phyloP scores from a whole-genome alignment of 2,329 filamentous ascomycete species.

The Dactylonectria macrodidyma region DNA sequence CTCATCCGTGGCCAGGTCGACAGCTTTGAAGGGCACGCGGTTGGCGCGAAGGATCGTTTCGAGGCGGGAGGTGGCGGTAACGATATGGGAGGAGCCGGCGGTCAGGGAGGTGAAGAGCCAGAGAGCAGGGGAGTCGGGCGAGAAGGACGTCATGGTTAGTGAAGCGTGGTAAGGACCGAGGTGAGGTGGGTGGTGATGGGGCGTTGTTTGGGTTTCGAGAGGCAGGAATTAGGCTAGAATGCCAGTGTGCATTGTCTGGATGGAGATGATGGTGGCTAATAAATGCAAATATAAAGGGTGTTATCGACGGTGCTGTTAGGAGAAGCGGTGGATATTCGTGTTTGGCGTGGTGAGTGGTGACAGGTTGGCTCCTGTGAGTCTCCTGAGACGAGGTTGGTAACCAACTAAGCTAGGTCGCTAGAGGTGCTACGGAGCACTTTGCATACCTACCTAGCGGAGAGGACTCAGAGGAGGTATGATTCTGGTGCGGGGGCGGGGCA shows the following conservation, averaged over 20 bases:
- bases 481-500: slow-evolving; percentile 49
- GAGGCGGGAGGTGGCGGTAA: slow-evolving; percentile 94
- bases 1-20: slow-evolving; percentile 93
- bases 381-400: slow-evolving; percentile 41
- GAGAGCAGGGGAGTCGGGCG: slow-evolving; percentile 76
- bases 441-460: too few species aligned
- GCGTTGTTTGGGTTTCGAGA: slow-evolving; percentile 13
- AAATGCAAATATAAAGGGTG: background rate
- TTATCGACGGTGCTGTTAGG: slow-evolving; percentile 11
- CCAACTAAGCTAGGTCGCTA: slow-evolving; percentile 31
- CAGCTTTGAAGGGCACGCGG: slow-evolving; percentile 91
- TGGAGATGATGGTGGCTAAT: background rate
- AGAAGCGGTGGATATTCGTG: slow-evolving; percentile 17
- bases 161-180: background rate
- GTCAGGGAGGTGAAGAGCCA: slow-evolving; percentile 98
- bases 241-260: slow-evolving; percentile 15
- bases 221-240: slow-evolving; percentile 5
- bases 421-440: background rate
- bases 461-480: slow-evolving; percentile 32
- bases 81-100: slow-evolving; percentile 94
- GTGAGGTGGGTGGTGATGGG: background rate
- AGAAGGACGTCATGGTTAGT: slow-evolving; percentile 60
- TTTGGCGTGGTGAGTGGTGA: slow-evolving; percentile 16
- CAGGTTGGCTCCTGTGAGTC: slow-evolving; percentile 27
- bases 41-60: slow-evolving; percentile 98